These are phyloP conservation scores for Trypanosoma mega DNA, from an alignment of 208 protist species.

Conservation along the genomic window DNA sequence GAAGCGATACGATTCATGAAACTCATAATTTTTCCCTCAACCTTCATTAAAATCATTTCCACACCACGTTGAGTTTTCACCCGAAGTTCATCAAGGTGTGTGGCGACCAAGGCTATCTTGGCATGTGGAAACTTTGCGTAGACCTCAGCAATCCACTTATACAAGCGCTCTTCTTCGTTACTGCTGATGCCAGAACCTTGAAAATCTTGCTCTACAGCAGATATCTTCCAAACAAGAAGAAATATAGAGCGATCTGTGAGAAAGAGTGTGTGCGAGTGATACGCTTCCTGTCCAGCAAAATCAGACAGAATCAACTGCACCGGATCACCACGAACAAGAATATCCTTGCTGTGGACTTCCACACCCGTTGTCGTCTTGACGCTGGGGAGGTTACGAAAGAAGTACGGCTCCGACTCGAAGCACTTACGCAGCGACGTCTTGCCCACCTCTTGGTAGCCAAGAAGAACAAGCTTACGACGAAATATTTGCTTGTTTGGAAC, in stretches of 20 bases:
- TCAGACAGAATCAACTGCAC: slow-evolving; percentile 77
- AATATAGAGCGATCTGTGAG: slow-evolving; percentile 86
- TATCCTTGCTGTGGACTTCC: slow-evolving; percentile 61
- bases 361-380: slow-evolving; percentile 84
- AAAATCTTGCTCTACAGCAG: slow-evolving; percentile 82
- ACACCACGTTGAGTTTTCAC: slow-evolving; percentile 78
- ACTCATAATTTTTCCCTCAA: slow-evolving; percentile 59
- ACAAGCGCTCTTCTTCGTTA: slow-evolving; percentile 80
- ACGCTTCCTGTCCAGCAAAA: slow-evolving; percentile 86
- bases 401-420: slow-evolving; percentile 84
- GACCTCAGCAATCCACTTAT: slow-evolving; percentile 85
- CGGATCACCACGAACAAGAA: slow-evolving; percentile 50
- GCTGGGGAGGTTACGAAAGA: slow-evolving; percentile 73
- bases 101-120: slow-evolving; percentile 78
- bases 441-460: slow-evolving; percentile 88
- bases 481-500: slow-evolving; percentile 67
- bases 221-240: slow-evolving; percentile 90
- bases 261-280: slow-evolving; percentile 88
- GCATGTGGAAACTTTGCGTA: slow-evolving; percentile 82
- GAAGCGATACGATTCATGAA: slow-evolving; percentile 59
- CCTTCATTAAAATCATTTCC: slow-evolving; percentile 84
- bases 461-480: slow-evolving; percentile 77
- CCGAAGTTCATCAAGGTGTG: slow-evolving; percentile 88
- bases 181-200: slow-evolving; percentile 74
- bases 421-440: slow-evolving; percentile 91